Conservation (phyloP, 176 grass and related monocot species). For the Oryza meridionalis region DNA sequence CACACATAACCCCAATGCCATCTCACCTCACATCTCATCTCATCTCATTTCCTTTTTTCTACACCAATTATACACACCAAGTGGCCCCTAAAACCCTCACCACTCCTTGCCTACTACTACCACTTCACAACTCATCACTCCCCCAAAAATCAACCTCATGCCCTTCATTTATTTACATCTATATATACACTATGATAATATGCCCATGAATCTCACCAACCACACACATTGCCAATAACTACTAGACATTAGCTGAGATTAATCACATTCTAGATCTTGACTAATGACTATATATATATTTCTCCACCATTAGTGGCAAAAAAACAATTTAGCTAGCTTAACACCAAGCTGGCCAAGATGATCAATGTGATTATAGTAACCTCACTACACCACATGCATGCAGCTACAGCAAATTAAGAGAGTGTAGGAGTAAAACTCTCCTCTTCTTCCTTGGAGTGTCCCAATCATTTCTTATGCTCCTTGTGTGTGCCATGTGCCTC, state of each 20-base stretch:
- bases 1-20: not conserved
- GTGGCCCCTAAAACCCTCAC: slow-evolving; percentile 32
- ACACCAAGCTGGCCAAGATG: not conserved
- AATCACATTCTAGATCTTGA: not conserved
- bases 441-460: not conserved
- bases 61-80: slow-evolving; percentile 40
- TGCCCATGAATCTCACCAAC: slow-evolving; percentile 5
- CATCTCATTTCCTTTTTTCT: not conserved
- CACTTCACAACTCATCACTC: not conserved
- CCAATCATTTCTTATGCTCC: not conserved
- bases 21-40: slow-evolving; percentile 16
- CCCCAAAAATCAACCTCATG: not conserved
- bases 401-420: not conserved
- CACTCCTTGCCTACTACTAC: not conserved
- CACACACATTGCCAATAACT: not conserved
- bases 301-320: not conserved
- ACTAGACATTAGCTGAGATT: not conserved
- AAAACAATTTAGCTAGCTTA: not conserved
- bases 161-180: slow-evolving; percentile 17
- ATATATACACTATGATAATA: not conserved
- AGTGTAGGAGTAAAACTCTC: not conserved
- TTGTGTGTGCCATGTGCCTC: not conserved
- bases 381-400: not conserved
- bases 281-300: no score
- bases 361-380: not conserved